These are phyloP conservation scores for Sugiyamaella xylanicola DNA, from an alignment of 1,139 yeast species.

Conservation along the genomic window DNA sequence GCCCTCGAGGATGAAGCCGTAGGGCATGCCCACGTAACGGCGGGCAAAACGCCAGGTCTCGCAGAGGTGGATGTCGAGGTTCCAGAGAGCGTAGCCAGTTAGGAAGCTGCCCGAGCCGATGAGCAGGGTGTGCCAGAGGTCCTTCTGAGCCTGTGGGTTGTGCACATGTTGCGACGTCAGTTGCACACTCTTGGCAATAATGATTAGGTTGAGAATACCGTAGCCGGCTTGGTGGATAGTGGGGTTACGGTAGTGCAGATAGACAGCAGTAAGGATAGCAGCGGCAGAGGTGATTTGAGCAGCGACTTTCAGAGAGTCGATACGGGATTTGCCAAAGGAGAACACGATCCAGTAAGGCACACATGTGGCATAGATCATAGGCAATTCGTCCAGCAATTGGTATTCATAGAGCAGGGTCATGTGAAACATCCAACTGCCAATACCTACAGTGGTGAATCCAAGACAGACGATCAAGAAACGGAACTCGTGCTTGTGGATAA, in stretches of 20 bases:
- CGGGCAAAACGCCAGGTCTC: conserved; percentile 61
- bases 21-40: conserved; percentile 77
- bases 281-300: conserved; percentile 46
- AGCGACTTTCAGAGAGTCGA: conserved; percentile 43
- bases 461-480: conserved; percentile 70
- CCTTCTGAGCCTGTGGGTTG: conserved; percentile 49
- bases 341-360: conserved; percentile 91
- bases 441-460: conserved; percentile 86
- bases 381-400: conserved; percentile 91
- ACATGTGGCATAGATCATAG: conserved; percentile 97
- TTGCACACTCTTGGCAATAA: conserved; percentile 57
- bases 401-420: conserved; percentile 89
- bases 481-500: conserved; percentile 60
- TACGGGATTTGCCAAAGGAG: conserved; percentile 56
- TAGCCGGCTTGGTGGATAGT: conserved; percentile 84
- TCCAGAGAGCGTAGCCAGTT: conserved; percentile 80
- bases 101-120: conserved; percentile 67
- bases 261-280: conserved; percentile 60
- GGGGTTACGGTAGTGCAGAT: conserved; percentile 73
- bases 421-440: conserved; percentile 94
- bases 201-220: conserved; percentile 62
- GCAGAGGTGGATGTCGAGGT: conserved; percentile 82
- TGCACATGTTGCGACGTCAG: conserved; percentile 57
- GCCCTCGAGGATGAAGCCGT: conserved; percentile 84
- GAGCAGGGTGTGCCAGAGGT: conserved; percentile 57